Evolutionary conservation across 1,284 basidiomycete species (phyloP).

Genomic region (Apiotrichum montevideense): DNA sequence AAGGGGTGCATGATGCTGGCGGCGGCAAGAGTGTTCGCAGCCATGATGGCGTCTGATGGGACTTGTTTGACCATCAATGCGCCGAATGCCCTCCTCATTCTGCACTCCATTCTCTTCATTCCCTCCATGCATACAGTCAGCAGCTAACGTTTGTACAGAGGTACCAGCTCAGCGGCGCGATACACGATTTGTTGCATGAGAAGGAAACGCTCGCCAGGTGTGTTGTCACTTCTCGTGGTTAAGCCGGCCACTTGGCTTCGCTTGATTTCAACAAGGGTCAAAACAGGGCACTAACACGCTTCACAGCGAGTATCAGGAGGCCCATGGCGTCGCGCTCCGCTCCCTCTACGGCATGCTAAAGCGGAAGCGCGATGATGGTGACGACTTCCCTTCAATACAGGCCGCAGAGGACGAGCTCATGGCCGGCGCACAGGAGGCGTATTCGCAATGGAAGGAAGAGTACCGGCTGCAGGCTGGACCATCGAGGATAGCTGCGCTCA

Average conservation of each 20-base stretch:
- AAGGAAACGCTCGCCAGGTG: slow-evolving; percentile 23
- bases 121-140: no score
- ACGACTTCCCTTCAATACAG: slow-evolving; percentile 23
- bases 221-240: background rate
- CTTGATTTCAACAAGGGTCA: no score
- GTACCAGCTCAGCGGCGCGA: slow-evolving; percentile 24
- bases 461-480: slow-evolving; percentile 32
- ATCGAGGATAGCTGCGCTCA: slow-evolving; percentile 21
- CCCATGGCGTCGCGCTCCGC: slow-evolving; percentile 29
- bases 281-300: background rate
- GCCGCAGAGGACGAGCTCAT: slow-evolving; percentile 14
- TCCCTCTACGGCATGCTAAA: slow-evolving; percentile 30
- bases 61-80: no score
- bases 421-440: slow-evolving; percentile 19
- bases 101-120: no score
- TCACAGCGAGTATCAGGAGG: slow-evolving; percentile 21
- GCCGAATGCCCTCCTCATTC: no score
- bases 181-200: slow-evolving; percentile 26
- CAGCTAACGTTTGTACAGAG: slow-evolving; percentile 1
- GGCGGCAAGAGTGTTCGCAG: no score
- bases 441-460: slow-evolving; percentile 27
- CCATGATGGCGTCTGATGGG: no score
- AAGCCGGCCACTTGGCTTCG: no score
- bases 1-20: no score
- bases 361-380: slow-evolving; percentile 16